Evolutionary conservation across 1,284 basidiomycete genomes (phyloP).

Genomic region (Leccinum pachyderme): DNA sequence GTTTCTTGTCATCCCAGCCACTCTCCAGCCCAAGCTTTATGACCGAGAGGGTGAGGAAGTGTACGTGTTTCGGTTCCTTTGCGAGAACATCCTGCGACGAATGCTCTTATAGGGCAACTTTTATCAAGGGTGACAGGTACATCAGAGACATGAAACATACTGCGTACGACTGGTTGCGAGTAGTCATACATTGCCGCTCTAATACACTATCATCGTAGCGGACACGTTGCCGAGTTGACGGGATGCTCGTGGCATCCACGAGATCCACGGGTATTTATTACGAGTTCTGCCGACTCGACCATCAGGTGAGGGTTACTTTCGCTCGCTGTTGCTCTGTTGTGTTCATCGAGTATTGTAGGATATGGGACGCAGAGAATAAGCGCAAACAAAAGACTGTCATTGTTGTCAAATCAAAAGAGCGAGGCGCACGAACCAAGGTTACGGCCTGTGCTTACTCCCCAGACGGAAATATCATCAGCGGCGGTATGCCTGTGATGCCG

Average conservation of each 20-base stretch:
- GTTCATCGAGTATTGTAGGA: conserved; percentile 44
- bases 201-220: conserved; percentile 48
- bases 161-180: conserved; percentile 50
- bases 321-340: background rate
- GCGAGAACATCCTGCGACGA: conserved; percentile 41
- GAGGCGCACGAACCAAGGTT: conserved; percentile 93
- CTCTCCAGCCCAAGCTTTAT: conserved; percentile 85
- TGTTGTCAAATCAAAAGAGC: conserved; percentile 93
- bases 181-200: conserved; percentile 4
- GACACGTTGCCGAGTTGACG: conserved; percentile 91
- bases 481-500: conserved; percentile 54
- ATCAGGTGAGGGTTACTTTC: conserved; percentile 59
- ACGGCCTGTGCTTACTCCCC: conserved; percentile 83
- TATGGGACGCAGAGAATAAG: conserved; percentile 91
- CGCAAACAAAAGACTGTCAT: conserved; percentile 92
- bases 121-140: conserved; percentile 95
- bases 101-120: conserved; percentile 69
- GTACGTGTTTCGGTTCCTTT: conserved; percentile 49
- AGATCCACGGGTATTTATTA: conserved; percentile 82
- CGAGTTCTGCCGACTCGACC: conserved; percentile 92
- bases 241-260: conserved; percentile 92
- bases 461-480: conserved; percentile 84
- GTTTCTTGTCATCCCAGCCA: conserved; percentile 86
- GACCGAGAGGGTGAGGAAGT: conserved; percentile 87
- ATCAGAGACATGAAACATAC: conserved; percentile 99